Evolutionary conservation across 768 basidiomycete genomes (phyloP).

Genomic region (Mrakia frigida): DNA sequence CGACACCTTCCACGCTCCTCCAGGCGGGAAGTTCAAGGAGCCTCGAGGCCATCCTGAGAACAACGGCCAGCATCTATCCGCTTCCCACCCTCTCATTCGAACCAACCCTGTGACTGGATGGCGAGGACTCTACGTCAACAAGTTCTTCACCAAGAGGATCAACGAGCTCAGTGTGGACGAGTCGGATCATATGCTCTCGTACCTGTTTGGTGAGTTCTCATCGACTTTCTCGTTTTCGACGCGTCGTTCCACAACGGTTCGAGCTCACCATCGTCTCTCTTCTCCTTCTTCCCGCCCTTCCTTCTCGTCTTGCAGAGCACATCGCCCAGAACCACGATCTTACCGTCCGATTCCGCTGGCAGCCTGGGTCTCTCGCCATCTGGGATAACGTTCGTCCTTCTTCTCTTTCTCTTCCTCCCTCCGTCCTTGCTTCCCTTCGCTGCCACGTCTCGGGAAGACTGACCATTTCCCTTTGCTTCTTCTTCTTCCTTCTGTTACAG

Average conservation of each 20-base stretch:
- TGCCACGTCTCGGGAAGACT: not conserved
- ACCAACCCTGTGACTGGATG: conserved; percentile 60
- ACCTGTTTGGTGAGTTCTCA: conserved; percentile 43
- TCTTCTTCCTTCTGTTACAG: not conserved
- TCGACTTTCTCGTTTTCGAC: too few relatives aligned
- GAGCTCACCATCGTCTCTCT: too few relatives aligned
- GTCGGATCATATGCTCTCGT: conserved; percentile 52
- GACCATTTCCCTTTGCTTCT: not conserved
- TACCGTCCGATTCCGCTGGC: conserved; percentile 53
- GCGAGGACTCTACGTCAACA: conserved; percentile 46
- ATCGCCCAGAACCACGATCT: conserved; percentile 58
- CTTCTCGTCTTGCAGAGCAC: too few relatives aligned
- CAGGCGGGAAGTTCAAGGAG: conserved; percentile 26
- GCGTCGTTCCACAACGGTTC: too few relatives aligned
- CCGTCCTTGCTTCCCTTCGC: too few relatives aligned
- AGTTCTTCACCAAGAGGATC: conserved; percentile 56
- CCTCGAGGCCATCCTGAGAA: conserved; percentile 56
- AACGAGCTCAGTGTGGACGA: conserved; percentile 55
- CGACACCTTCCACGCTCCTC: conserved; percentile 37
- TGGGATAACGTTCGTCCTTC: conserved; percentile 57
- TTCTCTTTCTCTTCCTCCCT: conserved; percentile 30
- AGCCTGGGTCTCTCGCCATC: conserved; percentile 54
- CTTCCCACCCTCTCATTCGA: conserved; percentile 52
- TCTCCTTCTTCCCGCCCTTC: too few relatives aligned
- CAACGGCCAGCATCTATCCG: conserved; percentile 50